phyloP scores from a whole-genome alignment of 2,329 filamentous ascomycete genomes.

The Pseudogymnoascus sp. region DNA sequence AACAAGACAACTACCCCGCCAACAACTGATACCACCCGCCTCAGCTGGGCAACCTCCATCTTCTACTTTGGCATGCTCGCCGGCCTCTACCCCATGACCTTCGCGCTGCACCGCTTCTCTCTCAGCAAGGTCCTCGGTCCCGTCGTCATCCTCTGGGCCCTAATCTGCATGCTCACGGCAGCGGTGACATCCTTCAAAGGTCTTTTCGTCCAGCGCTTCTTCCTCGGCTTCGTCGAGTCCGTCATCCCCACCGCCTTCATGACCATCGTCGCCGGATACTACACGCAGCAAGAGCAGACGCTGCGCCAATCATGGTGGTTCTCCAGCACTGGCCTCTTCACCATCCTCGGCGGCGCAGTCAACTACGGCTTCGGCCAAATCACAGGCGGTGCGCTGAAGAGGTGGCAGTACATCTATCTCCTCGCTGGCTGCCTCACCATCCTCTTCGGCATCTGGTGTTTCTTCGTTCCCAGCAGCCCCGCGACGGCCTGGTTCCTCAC shows the following conservation, averaged over 20 bases:
- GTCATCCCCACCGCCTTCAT: constrained; percentile 62
- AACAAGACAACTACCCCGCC: constrained; percentile 43
- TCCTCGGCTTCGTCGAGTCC: constrained; percentile 54
- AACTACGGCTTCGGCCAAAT: constrained; percentile 66
- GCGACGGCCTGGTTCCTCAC: constrained; percentile 64
- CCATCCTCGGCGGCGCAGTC: constrained; percentile 55
- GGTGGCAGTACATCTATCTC: constrained; percentile 68
- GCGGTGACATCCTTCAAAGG: constrained; percentile 58
- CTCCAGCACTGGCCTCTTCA: constrained; percentile 46
- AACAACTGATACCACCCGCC: constrained; percentile 56
- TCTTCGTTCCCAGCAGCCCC: constrained; percentile 59
- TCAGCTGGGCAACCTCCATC: constrained; percentile 71
- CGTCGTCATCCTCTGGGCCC: constrained; percentile 59
- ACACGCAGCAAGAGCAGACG: constrained; percentile 59
- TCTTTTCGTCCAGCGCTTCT: constrained; percentile 61
- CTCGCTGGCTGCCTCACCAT: constrained; percentile 58
- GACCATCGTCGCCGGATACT: constrained; percentile 55
- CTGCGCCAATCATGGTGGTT: constrained; percentile 64
- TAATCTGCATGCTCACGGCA: constrained; percentile 62
- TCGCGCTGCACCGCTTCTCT: constrained; percentile 61
- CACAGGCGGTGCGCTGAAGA: constrained; percentile 42
- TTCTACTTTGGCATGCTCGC: constrained; percentile 78
- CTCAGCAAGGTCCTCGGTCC: constrained; percentile 57
- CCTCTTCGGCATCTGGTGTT: constrained; percentile 58
- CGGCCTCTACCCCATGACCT: constrained; percentile 68